These are phyloP conservation scores for Helotiales sp. DNA, from an alignment of 2,329 filamentous ascomycete species.

Conservation along the genomic window DNA sequence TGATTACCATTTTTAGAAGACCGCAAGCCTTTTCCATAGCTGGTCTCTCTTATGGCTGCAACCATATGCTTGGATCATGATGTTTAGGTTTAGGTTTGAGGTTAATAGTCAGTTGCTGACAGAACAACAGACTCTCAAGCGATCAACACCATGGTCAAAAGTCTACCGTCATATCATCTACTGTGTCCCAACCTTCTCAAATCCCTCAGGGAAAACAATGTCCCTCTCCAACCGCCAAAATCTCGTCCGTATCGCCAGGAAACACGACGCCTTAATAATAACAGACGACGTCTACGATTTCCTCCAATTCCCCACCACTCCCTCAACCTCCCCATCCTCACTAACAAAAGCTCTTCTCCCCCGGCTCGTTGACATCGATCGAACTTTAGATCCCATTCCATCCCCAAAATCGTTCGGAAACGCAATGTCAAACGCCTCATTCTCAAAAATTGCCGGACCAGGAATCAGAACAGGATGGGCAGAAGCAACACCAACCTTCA, in stretches of 20 bases:
- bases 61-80: no score
- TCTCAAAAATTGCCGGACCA: conserved; percentile 83
- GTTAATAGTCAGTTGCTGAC: background rate
- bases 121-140: conserved; percentile 22
- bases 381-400: conserved; percentile 60
- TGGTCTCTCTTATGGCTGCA: no score
- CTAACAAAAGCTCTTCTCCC: conserved; percentile 49
- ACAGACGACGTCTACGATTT: conserved; percentile 95
- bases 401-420: conserved; percentile 69
- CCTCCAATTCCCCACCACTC: conserved; percentile 68
- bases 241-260: conserved; percentile 74
- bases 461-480: conserved; percentile 87
- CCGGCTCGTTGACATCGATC: conserved; percentile 77
- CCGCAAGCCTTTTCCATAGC: no score
- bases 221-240: conserved; percentile 63
- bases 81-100: no score
- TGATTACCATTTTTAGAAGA: background rate
- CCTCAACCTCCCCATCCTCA: conserved; percentile 1
- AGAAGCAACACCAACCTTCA: conserved; percentile 66
- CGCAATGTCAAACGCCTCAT: conserved; percentile 81
- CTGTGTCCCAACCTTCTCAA: conserved; percentile 83
- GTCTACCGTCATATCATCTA: conserved; percentile 89
- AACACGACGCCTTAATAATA: conserved; percentile 79
- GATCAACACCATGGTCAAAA: conserved; percentile 61
- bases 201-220: conserved; percentile 85